Base-by-base conservation (phyloP, 2,329 filamentous ascomycete species). In the Macrophomina phaseolina region DNA sequence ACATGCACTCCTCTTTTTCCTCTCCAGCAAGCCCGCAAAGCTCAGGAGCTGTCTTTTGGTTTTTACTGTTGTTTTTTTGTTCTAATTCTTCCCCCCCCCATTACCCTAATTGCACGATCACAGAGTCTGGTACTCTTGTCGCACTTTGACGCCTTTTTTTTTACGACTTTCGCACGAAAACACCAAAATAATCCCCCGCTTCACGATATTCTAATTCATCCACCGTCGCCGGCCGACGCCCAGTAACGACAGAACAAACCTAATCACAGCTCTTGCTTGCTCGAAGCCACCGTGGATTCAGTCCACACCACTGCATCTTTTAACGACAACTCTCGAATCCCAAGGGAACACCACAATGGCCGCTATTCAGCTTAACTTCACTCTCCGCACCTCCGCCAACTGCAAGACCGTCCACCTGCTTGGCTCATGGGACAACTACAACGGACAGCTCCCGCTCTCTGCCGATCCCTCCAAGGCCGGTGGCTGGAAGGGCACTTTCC, bases 381-480 rank as follows among this genome's bases (percentile, higher is more conserved):
- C 91, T 81, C 92, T 98, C 81, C 93, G 94, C 85, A 96, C 96
- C 80, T 97, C 94, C 78, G 89, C 92, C 79, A 93, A 93, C 83
- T 93, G 96, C 87, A 97, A 97, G 89, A 94, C 94, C 77, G 94
- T 97, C 79, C 94, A 98, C 80, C 87, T 99, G 73, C 91, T 98
- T 82, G 94, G 94, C 77, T 98, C 94, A 73, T 99, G 94, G 94
- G 95, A 99, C 86, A 92, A 92, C 86, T 99, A 99, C 87, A 86
- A 88, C 73, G 92, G 93, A 73, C 94, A 97, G 83, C 92, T 97
- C 75, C 94, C 94, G 66, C 91, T 98, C 74, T 93, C 93, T 82
- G 94, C 93, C 85, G 93, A 97, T 77, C 87, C 90, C 58, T 90
- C 90, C 82, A 97, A 97, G 86, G 89, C 91, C 67, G 93, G 93